Evolutionary conservation across 192 early-diverging fungal species (phyloP).

Genomic region (Endogone sp.): DNA sequence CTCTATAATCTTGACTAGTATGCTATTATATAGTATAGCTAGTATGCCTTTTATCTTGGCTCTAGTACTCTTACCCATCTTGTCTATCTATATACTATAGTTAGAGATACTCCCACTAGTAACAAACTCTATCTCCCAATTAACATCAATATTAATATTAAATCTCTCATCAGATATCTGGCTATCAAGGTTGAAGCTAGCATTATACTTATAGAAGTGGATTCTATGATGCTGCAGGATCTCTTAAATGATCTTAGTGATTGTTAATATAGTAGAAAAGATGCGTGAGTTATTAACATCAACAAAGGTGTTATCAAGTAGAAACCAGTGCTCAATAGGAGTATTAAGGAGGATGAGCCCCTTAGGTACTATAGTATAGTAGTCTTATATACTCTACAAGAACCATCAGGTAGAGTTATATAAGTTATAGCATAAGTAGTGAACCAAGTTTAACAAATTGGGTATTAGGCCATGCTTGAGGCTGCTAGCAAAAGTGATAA

Average conservation of each 20-base stretch:
- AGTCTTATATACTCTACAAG: constrained; percentile 86
- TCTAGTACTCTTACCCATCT: constrained; percentile 92
- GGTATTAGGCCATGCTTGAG: constrained; percentile 95
- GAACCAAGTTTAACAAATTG: constrained; percentile 87
- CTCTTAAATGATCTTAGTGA: constrained; percentile 88
- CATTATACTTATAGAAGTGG: constrained; percentile 93
- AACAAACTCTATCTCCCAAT: constrained; percentile 79
- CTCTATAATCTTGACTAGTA: constrained; percentile 91
- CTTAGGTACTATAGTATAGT: constrained; percentile 50
- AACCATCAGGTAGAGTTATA: constrained; percentile 97
- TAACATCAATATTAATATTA: constrained; percentile 59
- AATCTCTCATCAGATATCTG: constrained; percentile 93
- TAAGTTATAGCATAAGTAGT: constrained; percentile 89
- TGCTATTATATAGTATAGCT: constrained; percentile 91
- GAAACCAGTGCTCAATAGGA: constrained; percentile 78
- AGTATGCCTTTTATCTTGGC: constrained; percentile 91
- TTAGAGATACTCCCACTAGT: constrained; percentile 88
- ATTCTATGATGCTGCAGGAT: constrained; percentile 92
- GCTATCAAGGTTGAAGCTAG: constrained; percentile 80
- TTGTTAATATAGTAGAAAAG: constrained; percentile 43
- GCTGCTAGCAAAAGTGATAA: constrained; percentile 88
- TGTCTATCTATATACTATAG: constrained; percentile 99
- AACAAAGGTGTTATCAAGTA: constrained; percentile 67
- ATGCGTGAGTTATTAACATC: constrained; percentile 64
- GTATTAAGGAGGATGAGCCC: constrained; percentile 70